phyloP scores from a whole-genome alignment of 148 eudicot genomes.

The Talinum fruticosum region DNA sequence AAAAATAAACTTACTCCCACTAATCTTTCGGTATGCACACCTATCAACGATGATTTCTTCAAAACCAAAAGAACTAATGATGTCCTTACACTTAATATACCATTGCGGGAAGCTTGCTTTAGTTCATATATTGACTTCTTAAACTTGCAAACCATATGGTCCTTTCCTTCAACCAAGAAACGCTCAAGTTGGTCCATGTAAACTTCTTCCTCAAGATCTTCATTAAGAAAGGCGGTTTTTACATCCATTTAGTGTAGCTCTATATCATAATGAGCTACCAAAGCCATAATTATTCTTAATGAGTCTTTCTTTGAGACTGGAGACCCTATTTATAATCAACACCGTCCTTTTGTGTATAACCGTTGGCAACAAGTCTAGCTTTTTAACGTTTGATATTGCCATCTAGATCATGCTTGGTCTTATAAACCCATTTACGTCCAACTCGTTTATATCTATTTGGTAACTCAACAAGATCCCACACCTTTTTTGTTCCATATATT shows the following conservation, averaged over 20 bases:
- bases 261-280: background rate
- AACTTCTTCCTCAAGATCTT: background rate
- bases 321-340: background rate
- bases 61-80: background rate
- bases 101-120: background rate
- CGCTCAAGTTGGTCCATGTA: background rate
- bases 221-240: background rate
- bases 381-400: background rate
- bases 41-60: background rate
- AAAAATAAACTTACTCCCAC: conserved; percentile 16
- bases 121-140: conserved; percentile 7
- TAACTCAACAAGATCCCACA: background rate
- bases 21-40: conserved; percentile 7
- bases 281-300: background rate
- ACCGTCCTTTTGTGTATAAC: background rate
- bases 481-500: background rate
- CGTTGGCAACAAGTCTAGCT: background rate
- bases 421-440: background rate
- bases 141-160: background rate
- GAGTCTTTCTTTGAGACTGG: background rate
- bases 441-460: background rate
- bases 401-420: background rate
- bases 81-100: background rate
- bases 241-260: conserved; percentile 3
- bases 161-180: background rate